A percentile compares a stretch with the other conserved stretches of the same genome.
These are phyloP conservation scores for Paramecium tetraurelia DNA, from an alignment of 73 alveolate species.

Conservation along the genomic window DNA sequence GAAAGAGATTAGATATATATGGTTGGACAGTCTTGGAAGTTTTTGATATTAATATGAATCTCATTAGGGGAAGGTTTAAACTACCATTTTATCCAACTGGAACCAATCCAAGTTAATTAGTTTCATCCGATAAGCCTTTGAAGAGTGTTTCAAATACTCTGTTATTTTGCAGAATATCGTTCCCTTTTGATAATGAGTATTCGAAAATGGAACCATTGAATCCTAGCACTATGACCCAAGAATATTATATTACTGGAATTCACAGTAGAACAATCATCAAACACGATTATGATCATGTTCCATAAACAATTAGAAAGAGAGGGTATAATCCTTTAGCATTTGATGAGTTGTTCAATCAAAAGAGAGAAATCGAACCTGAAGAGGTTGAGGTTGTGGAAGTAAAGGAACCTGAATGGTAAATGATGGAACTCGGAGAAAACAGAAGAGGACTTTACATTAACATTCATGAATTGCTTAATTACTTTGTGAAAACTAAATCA, in stretches of 20 bases:
- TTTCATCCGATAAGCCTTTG: slow-evolving; percentile 37
- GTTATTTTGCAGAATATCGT: slow-evolving; percentile 50
- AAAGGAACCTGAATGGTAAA: slow-evolving; percentile 46
- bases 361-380: slow-evolving; percentile 41
- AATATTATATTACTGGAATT: slow-evolving; percentile 54
- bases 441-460: slow-evolving; percentile 48
- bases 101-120: slow-evolving; percentile 55
- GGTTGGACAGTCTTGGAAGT: slow-evolving; percentile 61
- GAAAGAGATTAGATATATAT: slow-evolving; percentile 43
- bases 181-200: slow-evolving; percentile 51
- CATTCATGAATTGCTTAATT: slow-evolving; percentile 44
- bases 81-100: slow-evolving; percentile 62
- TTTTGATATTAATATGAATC: slow-evolving; percentile 56
- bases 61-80: slow-evolving; percentile 61
- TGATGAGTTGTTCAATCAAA: slow-evolving; percentile 53
- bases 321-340: slow-evolving; percentile 46
- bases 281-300: slow-evolving; percentile 38
- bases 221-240: slow-evolving; percentile 41
- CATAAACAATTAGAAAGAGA: not conserved
- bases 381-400: slow-evolving; percentile 55
- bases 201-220: slow-evolving; percentile 52
- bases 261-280: slow-evolving; percentile 53
- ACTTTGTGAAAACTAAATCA: slow-evolving; percentile 47
- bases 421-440: not conserved
- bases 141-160: slow-evolving; percentile 55